Base-by-base conservation (phyloP, 2,329 filamentous ascomycete species). In the Hymenoscyphus salicellus region DNA sequence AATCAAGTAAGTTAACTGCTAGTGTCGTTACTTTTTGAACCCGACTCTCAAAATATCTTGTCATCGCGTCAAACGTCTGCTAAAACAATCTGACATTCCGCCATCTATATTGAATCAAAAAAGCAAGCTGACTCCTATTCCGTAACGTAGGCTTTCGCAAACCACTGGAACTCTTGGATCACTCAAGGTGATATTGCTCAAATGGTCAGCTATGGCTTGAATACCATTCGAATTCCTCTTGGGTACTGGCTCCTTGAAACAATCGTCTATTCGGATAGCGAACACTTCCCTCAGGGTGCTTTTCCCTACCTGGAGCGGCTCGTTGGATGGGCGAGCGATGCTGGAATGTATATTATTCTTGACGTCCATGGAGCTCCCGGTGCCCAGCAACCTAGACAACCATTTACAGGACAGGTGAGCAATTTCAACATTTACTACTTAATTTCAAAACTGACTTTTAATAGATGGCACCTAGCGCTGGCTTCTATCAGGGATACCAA, bases 401-500 rank as follows among this genome's bases (percentile, higher is more conserved):
- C 79, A 2, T 78, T 79, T 61, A 82, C 80, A 1, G 80, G 79
- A 10, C 68, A 69, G 58, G 68, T 69, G 61, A 61, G 64, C 61
- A 55, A 33, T 2, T 14, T 17, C 20, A 10, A 17, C 32, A n/a
- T 52, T 5, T 30, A 36, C 23, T 33, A 17, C 20, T 36, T 6
- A 28, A 11, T 43, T 30, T 38, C 20, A 49, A 57, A 52, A 10
- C 36, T 58, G 23, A 59, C 30, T n/a, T 41, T 5, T 4, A 17
- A 33, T 55, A 65, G 63, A 59, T 32, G 38, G 64, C 64, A 23
- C 57, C 64, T 38, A 28, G 38, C 38, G 69, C 83, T 1, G 83
- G 83, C 2, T 88, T 88, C 76, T 88, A 85, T 73, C 75, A 78
- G 33, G 78, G 81, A 64, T 82, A 82, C 71, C 80, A 88, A 73